Percentiles rank a stretch among this genome's conserved stretches.
phyloP scores from a whole-genome alignment of 768 basidiomycete species.

The Pulveroboletus frians region DNA sequence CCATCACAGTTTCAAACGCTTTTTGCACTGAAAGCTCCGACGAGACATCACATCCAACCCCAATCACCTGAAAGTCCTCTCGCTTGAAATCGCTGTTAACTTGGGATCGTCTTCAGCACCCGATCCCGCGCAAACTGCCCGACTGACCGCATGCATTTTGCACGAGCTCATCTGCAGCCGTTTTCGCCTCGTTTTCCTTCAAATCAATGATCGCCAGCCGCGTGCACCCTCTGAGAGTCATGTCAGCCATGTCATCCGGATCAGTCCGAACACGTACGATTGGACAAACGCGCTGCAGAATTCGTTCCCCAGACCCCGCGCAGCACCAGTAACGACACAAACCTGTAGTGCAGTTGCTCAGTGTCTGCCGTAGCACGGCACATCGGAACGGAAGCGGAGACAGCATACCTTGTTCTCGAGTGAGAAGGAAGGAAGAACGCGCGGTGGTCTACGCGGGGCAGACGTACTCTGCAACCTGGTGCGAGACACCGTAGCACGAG shows the following conservation, averaged over 20 bases:
- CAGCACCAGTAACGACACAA: constrained; percentile 90
- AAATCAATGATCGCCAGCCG: constrained; percentile 79
- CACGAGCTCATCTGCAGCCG: constrained; percentile 65
- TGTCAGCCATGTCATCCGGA: constrained; percentile 1
- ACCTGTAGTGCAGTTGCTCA: constrained; percentile 44
- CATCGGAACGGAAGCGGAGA: background rate
- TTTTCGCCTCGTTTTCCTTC: constrained; percentile 59
- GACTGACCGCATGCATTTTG: constrained; percentile 45
- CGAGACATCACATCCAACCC: constrained; percentile 83
- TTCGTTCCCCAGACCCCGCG: constrained; percentile 84
- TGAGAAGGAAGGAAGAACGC: constrained; percentile 70
- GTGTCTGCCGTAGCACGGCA: background rate
- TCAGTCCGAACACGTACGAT: constrained; percentile 43
- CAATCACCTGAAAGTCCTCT: constrained; percentile 61
- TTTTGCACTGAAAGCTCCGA: constrained; percentile 73
- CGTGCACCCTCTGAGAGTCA: constrained; percentile 63
- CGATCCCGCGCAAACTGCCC: constrained; percentile 19
- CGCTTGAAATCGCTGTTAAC: constrained; percentile 50
- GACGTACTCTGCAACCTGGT: constrained; percentile 27
- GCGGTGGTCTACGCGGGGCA: constrained; percentile 28
- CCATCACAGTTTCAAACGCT: constrained; percentile 59
- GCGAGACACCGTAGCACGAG: constrained; percentile 6
- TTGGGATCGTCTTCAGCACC: constrained; percentile 35
- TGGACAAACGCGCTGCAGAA: constrained; percentile 88
- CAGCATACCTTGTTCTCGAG: constrained; percentile 64